phyloP scores from a whole-genome alignment of 768 basidiomycete species.

The Lentinula edodes region DNA sequence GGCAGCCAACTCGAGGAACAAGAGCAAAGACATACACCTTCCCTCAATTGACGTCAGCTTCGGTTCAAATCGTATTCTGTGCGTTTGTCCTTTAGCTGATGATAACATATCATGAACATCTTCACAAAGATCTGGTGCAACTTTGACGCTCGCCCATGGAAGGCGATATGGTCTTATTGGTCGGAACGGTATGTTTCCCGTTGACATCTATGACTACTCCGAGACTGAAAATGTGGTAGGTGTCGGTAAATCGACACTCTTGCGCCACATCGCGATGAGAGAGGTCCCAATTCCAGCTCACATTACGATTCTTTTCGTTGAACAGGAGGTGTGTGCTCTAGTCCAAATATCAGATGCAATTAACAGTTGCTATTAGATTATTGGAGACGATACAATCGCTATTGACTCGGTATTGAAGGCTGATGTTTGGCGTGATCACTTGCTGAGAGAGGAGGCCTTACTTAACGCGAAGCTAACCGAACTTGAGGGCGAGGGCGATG shows the following conservation, averaged over 20 bases:
- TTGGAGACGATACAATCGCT: conserved; percentile 90
- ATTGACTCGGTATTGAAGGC: conserved; percentile 96
- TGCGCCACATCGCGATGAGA: conserved; percentile 91
- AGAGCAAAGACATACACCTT: conserved; percentile 96
- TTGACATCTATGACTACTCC: not conserved
- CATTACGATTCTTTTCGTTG: conserved; percentile 96
- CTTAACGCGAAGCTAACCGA: conserved; percentile 69
- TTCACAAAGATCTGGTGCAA: conserved; percentile 65
- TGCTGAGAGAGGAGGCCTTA: conserved; percentile 76
- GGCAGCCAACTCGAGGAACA: conserved; percentile 76
- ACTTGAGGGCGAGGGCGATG: conserved; percentile 71
- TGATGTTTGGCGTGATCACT: conserved; percentile 97
- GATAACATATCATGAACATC: conserved; percentile 1
- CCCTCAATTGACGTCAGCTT: conserved; percentile 95
- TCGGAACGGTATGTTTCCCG: conserved; percentile 54
- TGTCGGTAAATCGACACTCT: conserved; percentile 95
- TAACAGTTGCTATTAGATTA: conserved; percentile 43
- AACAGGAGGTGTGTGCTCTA: conserved; percentile 72
- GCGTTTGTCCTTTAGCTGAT: conserved; percentile 11
- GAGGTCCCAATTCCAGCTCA: conserved; percentile 92
- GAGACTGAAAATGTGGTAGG: conserved; percentile 29
- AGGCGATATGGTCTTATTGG: conserved; percentile 91
- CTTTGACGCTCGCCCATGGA: conserved; percentile 81
- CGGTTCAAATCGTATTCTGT: conserved; percentile 92
- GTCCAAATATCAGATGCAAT: no score